phyloP scores from a whole-genome alignment of 148 eudicot genomes.

The Nyssa sinensis region DNA sequence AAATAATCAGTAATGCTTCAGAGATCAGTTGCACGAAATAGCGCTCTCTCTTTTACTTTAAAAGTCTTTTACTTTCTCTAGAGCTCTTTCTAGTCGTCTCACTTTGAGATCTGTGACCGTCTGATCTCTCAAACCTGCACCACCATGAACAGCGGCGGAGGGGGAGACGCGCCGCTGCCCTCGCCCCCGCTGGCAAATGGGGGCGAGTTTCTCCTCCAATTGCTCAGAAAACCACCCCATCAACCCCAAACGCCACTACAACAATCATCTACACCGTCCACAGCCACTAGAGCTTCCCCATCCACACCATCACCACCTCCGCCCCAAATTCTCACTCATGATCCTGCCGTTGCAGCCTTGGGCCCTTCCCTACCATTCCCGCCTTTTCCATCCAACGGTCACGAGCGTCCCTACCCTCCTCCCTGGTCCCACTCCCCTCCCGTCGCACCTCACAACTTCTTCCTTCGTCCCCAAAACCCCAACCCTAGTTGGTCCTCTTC shows the following conservation, averaged over 20 bases:
- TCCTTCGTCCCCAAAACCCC: conserved; percentile 41
- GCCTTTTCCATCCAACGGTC: conserved; percentile 22
- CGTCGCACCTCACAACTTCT: conserved; percentile 44
- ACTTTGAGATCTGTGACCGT: not conserved
- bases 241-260: conserved; percentile 25
- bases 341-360: conserved; percentile 35
- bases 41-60: not conserved
- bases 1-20: not conserved
- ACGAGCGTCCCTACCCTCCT: conserved; percentile 14
- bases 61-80: not conserved
- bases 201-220: conserved; percentile 68
- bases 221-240: conserved; percentile 46
- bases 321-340: conserved; percentile 6
- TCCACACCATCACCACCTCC: not conserved
- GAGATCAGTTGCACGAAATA: not conserved
- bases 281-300: not conserved
- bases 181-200: conserved; percentile 25
- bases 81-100: not conserved
- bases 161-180: conserved; percentile 30
- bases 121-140: not conserved
- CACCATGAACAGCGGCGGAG: conserved; percentile 46
- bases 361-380: conserved; percentile 49
- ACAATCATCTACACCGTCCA: conserved; percentile 1
- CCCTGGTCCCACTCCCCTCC: conserved; percentile 29
- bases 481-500: conserved; percentile 30